A percentile compares a stretch with the other conserved stretches of the same genome.
Conservation (phyloP, 139 green algal genomes). For the Bryopsis sp. region DNA sequence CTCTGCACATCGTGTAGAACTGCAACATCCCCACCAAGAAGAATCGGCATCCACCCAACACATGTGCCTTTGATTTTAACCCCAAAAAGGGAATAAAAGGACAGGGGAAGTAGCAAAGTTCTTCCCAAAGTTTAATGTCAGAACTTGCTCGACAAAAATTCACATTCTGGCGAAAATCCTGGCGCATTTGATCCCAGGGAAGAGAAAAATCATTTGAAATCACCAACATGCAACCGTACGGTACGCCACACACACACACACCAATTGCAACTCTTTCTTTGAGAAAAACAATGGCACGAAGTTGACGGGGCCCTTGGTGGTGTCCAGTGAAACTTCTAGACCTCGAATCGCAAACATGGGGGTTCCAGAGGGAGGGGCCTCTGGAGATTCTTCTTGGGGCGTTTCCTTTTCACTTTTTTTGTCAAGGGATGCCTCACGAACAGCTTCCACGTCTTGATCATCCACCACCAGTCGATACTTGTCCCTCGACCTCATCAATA, state of each 20-base stretch:
- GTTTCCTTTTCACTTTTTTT: background rate
- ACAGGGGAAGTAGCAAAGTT: background rate
- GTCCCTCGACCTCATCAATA: conserved; percentile 12
- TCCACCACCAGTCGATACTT: conserved; percentile 15
- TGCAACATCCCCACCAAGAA: too few species aligned
- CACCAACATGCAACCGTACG: background rate
- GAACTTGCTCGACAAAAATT: background rate
- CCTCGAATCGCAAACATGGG: conserved; percentile 9
- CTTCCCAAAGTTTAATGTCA: background rate
- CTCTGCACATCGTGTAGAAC: background rate
- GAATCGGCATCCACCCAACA: too few species aligned
- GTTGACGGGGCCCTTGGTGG: conserved; percentile 13
- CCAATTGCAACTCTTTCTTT: conserved; percentile 14
- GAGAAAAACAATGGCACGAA: conserved; percentile 19
- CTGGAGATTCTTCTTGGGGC: too few species aligned
- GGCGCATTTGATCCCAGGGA: background rate
- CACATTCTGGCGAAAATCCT: background rate
- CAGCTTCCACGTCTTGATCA: background rate
- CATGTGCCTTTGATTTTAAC: background rate
- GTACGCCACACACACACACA: too few species aligned
- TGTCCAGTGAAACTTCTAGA: conserved; percentile 8
- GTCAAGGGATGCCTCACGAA: background rate
- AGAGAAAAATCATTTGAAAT: background rate
- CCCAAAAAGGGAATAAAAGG: background rate
- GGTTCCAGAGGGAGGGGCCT: too few species aligned